These are phyloP conservation scores for Lasiosphaeris hirsuta DNA, from an alignment of 495 filamentous ascomycete species.

Conservation along the genomic window DNA sequence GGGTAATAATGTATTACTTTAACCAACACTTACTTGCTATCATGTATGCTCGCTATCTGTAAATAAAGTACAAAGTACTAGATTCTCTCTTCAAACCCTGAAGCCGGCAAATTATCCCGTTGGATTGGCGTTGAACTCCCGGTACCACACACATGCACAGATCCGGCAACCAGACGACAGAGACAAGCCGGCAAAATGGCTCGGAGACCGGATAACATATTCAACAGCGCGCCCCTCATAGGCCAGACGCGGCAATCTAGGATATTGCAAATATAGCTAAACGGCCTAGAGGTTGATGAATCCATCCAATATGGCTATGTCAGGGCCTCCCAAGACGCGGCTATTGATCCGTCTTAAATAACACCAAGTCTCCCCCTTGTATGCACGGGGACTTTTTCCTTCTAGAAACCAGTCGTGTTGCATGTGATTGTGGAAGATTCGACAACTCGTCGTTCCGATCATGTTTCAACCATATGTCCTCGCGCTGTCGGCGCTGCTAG, in stretches of 20 bases:
- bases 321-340: not conserved
- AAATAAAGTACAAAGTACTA: no score
- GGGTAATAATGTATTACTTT: no score
- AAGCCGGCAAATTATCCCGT: no score
- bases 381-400: not conserved
- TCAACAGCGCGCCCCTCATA: not conserved
- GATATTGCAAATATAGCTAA: constrained; percentile 12
- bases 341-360: not conserved
- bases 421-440: not conserved
- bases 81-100: no score
- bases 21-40: no score
- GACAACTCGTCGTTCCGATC: not conserved
- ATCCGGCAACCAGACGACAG: no score
- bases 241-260: not conserved
- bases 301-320: not conserved
- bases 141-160: no score
- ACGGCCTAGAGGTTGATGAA: not conserved
- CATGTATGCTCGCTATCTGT: no score
- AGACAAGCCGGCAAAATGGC: constrained; percentile 10
- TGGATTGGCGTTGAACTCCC: no score
- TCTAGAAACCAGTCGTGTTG: not conserved
- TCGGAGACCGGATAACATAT: constrained; percentile 3
- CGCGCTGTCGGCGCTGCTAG: constrained; percentile 9
- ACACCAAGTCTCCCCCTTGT: not conserved
- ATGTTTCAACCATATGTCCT: constrained; percentile 14